Evolutionary conservation across 768 basidiomycete species (phyloP).

Genomic region (Strobilomyces confusus): DNA sequence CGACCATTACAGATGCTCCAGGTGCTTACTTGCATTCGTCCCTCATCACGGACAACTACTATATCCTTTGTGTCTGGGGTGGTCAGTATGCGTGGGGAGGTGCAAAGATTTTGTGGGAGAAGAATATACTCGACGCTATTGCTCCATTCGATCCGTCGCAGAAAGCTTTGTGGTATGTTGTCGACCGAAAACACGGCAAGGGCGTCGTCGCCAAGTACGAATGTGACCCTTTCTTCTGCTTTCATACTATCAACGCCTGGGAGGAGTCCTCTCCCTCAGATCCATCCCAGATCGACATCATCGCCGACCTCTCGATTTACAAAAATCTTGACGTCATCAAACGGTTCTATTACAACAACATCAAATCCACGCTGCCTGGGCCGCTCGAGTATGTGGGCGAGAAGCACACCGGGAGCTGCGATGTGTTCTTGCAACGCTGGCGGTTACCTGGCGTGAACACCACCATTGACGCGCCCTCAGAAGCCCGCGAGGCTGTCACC

Average conservation of each 20-base stretch:
- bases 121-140: slow-evolving; percentile 33
- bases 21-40: slow-evolving; percentile 39
- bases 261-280: slow-evolving; percentile 26
- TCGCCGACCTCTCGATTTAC: slow-evolving; percentile 36
- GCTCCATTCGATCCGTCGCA: slow-evolving; percentile 28
- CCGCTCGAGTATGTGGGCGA: slow-evolving; percentile 26
- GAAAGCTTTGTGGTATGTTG: slow-evolving; percentile 34
- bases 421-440: slow-evolving; percentile 30
- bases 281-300: slow-evolving; percentile 27
- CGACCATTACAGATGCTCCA: slow-evolving; percentile 36
- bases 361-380: slow-evolving; percentile 25
- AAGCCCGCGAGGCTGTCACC: slow-evolving; percentile 16
- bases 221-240: slow-evolving; percentile 37
- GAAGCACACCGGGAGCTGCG: slow-evolving; percentile 9
- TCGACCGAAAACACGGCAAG: slow-evolving; percentile 34
- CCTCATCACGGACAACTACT: slow-evolving; percentile 34
- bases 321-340: slow-evolving; percentile 31
- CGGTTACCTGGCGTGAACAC: slow-evolving; percentile 26
- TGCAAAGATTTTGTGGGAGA: slow-evolving; percentile 28
- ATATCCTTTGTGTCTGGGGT: slow-evolving; percentile 35
- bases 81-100: slow-evolving; percentile 28
- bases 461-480: slow-evolving; percentile 10
- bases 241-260: slow-evolving; percentile 40
- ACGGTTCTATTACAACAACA: slow-evolving; percentile 27
- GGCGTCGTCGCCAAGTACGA: slow-evolving; percentile 37